phyloP scores from a whole-genome alignment of 179 eudicot genomes.

The Heliamphora pulchella region DNA sequence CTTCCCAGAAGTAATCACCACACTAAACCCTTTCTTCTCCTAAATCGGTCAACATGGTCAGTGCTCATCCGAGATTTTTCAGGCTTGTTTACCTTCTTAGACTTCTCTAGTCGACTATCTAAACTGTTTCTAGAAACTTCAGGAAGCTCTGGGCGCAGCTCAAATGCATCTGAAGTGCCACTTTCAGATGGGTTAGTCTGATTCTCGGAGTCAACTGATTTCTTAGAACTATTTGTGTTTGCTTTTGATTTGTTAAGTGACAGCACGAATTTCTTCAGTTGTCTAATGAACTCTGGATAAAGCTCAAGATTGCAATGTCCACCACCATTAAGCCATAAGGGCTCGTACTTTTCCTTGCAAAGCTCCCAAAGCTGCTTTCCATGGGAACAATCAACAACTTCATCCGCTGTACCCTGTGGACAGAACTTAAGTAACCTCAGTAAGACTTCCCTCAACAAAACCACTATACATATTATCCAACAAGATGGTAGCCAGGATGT shows the following conservation, averaged over 20 bases:
- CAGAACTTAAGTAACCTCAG: neutral
- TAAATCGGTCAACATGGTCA: slow-evolving; percentile 58
- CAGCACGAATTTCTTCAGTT: slow-evolving; percentile 71
- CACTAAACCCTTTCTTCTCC: slow-evolving; percentile 49
- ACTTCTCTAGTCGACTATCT: slow-evolving; percentile 87
- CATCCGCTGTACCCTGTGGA: slow-evolving; percentile 87
- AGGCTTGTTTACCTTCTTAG: slow-evolving; percentile 68
- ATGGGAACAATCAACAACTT: slow-evolving; percentile 89
- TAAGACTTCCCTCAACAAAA: neutral
- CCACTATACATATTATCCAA: neutral
- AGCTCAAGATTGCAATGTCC: slow-evolving; percentile 95
- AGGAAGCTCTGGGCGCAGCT: slow-evolving; percentile 41
- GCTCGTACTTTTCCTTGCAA: slow-evolving; percentile 76
- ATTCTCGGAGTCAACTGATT: slow-evolving; percentile 34
- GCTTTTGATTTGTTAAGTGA: slow-evolving; percentile 57
- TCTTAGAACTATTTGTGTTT: slow-evolving; percentile 33
- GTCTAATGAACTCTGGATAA: slow-evolving; percentile 78
- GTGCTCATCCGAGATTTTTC: slow-evolving; percentile 90
- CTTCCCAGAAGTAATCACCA: slow-evolving; percentile 35
- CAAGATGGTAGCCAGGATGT: neutral
- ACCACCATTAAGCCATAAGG: slow-evolving; percentile 90
- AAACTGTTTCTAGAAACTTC: slow-evolving; percentile 86
- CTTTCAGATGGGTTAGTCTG: slow-evolving; percentile 36
- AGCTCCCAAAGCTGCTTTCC: slow-evolving; percentile 94
- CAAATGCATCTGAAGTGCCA: slow-evolving; percentile 33